Evolutionary conservation across 2,329 filamentous ascomycete species (phyloP).

Genomic region (Chalaropsis thielavioides): DNA sequence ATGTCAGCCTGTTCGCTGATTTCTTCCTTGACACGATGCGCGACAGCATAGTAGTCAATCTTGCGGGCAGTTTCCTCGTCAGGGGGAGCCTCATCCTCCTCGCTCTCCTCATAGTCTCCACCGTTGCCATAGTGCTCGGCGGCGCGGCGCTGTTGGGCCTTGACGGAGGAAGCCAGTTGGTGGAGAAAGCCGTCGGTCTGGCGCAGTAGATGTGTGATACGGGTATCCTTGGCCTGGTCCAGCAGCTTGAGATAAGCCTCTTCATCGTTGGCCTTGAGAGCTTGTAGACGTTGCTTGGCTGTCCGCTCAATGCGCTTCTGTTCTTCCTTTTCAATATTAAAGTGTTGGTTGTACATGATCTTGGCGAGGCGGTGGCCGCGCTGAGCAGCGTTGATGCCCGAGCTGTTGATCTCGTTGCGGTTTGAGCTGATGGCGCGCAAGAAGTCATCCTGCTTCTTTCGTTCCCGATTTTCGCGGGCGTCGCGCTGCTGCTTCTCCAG

Average conservation of each 20-base stretch:
- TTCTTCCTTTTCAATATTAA: slow-evolving; percentile 97
- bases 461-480: slow-evolving; percentile 86
- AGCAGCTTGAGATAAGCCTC: slow-evolving; percentile 96
- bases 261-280: slow-evolving; percentile 96
- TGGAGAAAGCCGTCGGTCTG: slow-evolving; percentile 97
- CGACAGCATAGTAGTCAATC: slow-evolving; percentile 97
- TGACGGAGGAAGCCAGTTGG: slow-evolving; percentile 87
- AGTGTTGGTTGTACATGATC: slow-evolving; percentile 78
- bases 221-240: slow-evolving; percentile 96
- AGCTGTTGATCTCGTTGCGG: slow-evolving; percentile 58
- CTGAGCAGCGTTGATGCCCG: slow-evolving; percentile 50
- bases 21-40: slow-evolving; percentile 89
- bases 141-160: slow-evolving; percentile 76
- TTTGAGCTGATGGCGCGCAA: slow-evolving; percentile 75
- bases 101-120: slow-evolving; percentile 44
- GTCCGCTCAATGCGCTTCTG: slow-evolving; percentile 96
- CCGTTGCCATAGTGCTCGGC: slow-evolving; percentile 64
- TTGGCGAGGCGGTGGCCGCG: slow-evolving; percentile 78
- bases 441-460: slow-evolving; percentile 93
- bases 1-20: slow-evolving; percentile 70
- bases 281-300: slow-evolving; percentile 97
- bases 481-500: slow-evolving; percentile 98
- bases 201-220: slow-evolving; percentile 91
- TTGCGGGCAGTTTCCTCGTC: slow-evolving; percentile 60
- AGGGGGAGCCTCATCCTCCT: slow-evolving; percentile 50